Base-by-base conservation (phyloP, 164 flowering plant species). In the Umbilicus rupestris region DNA sequence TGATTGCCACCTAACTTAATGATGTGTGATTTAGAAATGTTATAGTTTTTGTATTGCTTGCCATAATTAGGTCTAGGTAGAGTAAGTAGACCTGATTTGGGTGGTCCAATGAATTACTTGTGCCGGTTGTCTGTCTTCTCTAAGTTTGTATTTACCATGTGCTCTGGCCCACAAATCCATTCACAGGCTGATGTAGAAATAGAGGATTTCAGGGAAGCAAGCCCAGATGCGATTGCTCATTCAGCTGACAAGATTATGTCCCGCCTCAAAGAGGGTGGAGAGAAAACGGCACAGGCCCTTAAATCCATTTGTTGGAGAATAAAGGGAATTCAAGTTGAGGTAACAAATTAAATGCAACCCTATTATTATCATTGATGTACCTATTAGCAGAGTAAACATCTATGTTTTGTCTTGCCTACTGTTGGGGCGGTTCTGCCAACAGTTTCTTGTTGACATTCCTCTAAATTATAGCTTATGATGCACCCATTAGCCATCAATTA, bases 261-360 rank as follows among this genome's bases (percentile, higher is more conserved):
- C 69, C 96, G 89, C n/a, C 50, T 93, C 24, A 85, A 88, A 78
- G 92, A 84, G 69, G 90, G 85, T 64, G 98, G 90, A 45, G 97
- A 90, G 63, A 87, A 86, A 78, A 83, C 84, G 42, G 71, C 72
- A 37, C 83, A 86, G 49, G 97, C 96, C 64, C 86, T 93, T 28
- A 87, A 81, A 72, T 86, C 92, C 52, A 81, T 90, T 15, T 93
- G 98, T 74, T 86, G 86, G 87, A 93, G 90, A 79, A 71, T 77
- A 65, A 88, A 88, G 81, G 94, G 97, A 62, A 79, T 93, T 73
- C 86, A 83, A 80, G 96, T 83, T 28, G 94, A 93, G 97, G 98
- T 93, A 82, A 81, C 11, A 9, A 26, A 55, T 24, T 55, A 15
- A 55, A 55, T 2, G 60, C 14, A 14, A 7, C 6, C 60, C 33